Evolutionary conservation across 495 filamentous ascomycete genomes (phyloP).

Genomic region (Cetradonia linearis): DNA sequence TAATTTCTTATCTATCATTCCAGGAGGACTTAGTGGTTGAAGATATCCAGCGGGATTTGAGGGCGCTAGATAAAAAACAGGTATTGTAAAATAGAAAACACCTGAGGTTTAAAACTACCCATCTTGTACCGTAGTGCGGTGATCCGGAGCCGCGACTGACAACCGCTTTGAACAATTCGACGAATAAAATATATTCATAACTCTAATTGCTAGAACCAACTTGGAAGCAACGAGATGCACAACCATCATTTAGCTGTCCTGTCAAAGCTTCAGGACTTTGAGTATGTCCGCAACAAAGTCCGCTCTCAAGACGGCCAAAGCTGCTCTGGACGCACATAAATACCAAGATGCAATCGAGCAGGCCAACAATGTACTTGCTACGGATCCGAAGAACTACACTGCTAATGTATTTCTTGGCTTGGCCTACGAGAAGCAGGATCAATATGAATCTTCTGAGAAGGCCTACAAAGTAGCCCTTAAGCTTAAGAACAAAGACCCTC

Average conservation of each 20-base stretch:
- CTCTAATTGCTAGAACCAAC: not conserved
- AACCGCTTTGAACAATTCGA: not conserved
- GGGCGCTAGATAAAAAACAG: no score
- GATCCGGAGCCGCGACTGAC: not conserved
- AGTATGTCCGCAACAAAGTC: conserved; percentile 56
- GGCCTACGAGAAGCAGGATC: conserved; percentile 63
- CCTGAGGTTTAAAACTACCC: no score
- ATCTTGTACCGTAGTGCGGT: not conserved
- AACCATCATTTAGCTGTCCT: not conserved
- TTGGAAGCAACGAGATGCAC: not conserved
- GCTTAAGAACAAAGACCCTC: conserved; percentile 49
- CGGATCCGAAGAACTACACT: conserved; percentile 72
- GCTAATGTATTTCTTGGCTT: conserved; percentile 75
- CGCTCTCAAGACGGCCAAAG: conserved; percentile 71
- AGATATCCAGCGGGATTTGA: no score
- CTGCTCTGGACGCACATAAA: conserved; percentile 68
- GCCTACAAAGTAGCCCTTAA: conserved; percentile 67
- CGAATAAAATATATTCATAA: not conserved
- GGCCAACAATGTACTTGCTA: conserved; percentile 53
- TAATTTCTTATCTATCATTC: no score
- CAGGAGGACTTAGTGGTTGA: no score
- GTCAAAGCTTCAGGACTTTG: not conserved
- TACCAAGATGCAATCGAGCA: conserved; percentile 63
- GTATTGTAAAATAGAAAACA: no score
- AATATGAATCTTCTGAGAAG: conserved; percentile 57